Evolutionary conservation across 495 filamentous ascomycete species (phyloP), one percentile per base, ranked within the genome.

Genomic region (Rostrohypoxylon terebratum): DNA sequence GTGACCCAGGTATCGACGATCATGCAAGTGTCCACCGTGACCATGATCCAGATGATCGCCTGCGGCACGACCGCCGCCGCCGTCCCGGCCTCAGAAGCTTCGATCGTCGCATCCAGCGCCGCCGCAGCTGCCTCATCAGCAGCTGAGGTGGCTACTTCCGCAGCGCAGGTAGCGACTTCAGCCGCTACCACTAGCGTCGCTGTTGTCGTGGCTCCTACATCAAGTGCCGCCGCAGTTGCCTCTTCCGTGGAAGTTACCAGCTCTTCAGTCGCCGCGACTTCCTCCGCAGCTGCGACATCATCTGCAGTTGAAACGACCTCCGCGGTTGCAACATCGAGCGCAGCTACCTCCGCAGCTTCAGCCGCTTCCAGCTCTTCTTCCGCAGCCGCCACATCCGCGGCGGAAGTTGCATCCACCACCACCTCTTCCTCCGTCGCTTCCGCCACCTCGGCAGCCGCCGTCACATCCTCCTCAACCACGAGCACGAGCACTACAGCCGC

Each of bases 41-140:
- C 75, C 44, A 73, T 77, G 69, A 62, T 71, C 64, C 73, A 77
- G 55, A 74, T 73, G 59, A 73, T 75, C 40, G 75, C 72, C 4
- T 73, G 75, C 59, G 72, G 72, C 0, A 23, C 63, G 25, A 33
- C 57, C 14, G 75, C 57, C 2, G 28, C 69, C 20, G 60, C 66
- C 2, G 59, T 77, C 4, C 72, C 63, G 0, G 23, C 65, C 1
- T 54, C 28, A 16, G 44, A 77, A 11, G 72, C 72, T 33, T 75
- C 72, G 7, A 36, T 55, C 10, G 68, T 73, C 60, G 75, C 75
- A 3, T 77, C 75, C 28, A 75, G 72, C 13, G 59, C 72, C 13
- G 75, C 75, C n/a, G 50, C 28, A 4, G 66, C 61, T 18, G 48
- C 42, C 4, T 47, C 66, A 0, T 54, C 71, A 20, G 59, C 50